Percentiles rank a stretch among this genome's conserved stretches.
These are phyloP conservation scores for Aspergillus baeticus DNA, from an alignment of 495 filamentous ascomycete species.

Conservation along the genomic window DNA sequence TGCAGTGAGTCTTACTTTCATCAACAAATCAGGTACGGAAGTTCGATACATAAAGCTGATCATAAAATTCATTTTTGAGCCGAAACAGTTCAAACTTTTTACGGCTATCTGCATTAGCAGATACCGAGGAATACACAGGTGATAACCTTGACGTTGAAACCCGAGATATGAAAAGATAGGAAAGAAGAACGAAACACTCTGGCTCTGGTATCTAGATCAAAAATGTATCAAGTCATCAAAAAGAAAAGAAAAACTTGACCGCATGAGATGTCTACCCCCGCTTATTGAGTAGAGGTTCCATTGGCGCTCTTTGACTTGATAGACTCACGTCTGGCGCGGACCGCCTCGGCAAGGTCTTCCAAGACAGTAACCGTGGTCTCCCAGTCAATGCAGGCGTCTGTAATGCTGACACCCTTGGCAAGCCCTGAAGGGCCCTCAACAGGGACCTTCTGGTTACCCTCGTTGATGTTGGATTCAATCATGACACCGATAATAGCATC, in stretches of 20 bases:
- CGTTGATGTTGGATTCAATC: conserved; percentile 97
- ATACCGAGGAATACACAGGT: conserved; percentile 3
- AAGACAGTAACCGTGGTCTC: conserved; percentile 80
- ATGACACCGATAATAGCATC: conserved; percentile 91
- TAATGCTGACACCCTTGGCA: conserved; percentile 93
- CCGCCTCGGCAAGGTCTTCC: conserved; percentile 83
- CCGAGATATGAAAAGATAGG: background rate
- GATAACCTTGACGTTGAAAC: background rate
- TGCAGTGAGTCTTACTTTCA: no score
- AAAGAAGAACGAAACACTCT: conserved; percentile 14
- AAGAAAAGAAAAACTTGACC: conserved; percentile 15
- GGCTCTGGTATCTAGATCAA: conserved; percentile 27
- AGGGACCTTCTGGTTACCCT: conserved; percentile 93
- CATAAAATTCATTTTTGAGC: conserved; percentile 1
- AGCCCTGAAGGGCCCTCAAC: conserved; percentile 73
- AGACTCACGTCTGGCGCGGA: conserved; percentile 64
- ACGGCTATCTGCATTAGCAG: background rate
- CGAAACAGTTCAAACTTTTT: conserved; percentile 1
- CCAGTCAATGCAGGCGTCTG: conserved; percentile 97
- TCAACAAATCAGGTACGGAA: background rate
- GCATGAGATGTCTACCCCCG: background rate
- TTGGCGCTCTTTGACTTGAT: conserved; percentile 31
- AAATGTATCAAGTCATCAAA: conserved; percentile 6
- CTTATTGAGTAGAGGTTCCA: conserved; percentile 30
- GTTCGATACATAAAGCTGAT: background rate